These are phyloP conservation scores for Sextonia rubra DNA, from an alignment of 164 flowering plant species.

Conservation along the genomic window DNA sequence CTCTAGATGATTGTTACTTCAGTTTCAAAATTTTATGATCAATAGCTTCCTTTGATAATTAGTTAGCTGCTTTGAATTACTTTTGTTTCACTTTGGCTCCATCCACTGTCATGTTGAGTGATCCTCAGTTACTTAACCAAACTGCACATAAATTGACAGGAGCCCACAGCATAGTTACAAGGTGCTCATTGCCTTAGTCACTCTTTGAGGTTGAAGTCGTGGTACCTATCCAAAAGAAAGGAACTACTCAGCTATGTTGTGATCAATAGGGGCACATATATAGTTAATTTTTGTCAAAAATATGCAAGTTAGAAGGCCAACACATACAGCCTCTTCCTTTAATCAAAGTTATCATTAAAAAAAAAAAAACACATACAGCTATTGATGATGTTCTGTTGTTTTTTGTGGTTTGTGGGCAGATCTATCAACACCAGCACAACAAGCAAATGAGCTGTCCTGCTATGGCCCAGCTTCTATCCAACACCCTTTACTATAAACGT, in stretches of 20 bases:
- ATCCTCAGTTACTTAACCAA: neutral
- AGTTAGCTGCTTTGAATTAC: neutral
- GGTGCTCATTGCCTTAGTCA: too few relatives aligned
- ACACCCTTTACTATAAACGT: conserved; percentile 95
- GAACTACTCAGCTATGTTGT: too few relatives aligned
- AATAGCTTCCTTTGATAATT: neutral
- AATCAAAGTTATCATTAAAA: too few relatives aligned
- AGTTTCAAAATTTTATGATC: neutral
- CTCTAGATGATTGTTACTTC: neutral
- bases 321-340: neutral
- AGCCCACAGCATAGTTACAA: too few relatives aligned
- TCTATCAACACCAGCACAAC: conserved; percentile 93
- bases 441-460: conserved; percentile 99
- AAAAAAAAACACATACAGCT: neutral
- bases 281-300: too few relatives aligned
- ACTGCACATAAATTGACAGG: neutral
- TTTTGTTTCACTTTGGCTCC: neutral
- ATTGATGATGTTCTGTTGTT: neutral
- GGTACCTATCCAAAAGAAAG: too few relatives aligned
- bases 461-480: conserved; percentile 92
- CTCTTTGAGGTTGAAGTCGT: too few relatives aligned
- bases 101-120: neutral
- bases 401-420: conserved; percentile 27
- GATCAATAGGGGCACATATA: neutral
- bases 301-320: neutral